Conservation (phyloP, 2,329 filamentous ascomycete genomes). For the Sporothrix euskadiensis region DNA sequence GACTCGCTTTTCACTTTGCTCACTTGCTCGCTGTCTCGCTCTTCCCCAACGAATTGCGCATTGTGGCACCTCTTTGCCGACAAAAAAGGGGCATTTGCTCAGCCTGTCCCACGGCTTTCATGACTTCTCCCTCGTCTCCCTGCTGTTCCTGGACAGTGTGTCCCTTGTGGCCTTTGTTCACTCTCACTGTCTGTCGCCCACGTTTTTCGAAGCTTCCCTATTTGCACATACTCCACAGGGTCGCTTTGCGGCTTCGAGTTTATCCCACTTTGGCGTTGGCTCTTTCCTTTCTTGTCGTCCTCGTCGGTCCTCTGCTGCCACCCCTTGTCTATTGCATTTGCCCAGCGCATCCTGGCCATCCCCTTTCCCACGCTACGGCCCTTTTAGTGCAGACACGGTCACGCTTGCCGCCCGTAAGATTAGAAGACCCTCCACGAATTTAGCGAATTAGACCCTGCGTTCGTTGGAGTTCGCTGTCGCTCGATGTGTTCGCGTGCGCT, state of each 20-base stretch:
- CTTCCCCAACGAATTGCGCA: constrained; percentile 1
- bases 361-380: neutral
- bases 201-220: neutral
- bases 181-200: neutral
- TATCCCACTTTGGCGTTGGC: neutral
- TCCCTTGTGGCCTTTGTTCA: neutral
- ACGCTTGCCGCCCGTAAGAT: constrained; percentile 14
- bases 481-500: neutral
- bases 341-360: neutral
- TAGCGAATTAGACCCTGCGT: neutral
- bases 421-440: neutral
- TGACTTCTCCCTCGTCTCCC: neutral
- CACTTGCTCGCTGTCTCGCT: neutral
- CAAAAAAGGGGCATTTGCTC: neutral
- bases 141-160: neutral
- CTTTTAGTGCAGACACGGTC: neutral
- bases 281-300: neutral
- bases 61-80: neutral
- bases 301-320: neutral
- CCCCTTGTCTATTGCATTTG: constrained; percentile 10
- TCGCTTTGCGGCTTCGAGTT: neutral
- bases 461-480: neutral
- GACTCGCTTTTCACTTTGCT: neutral
- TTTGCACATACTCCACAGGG: constrained; percentile 11
- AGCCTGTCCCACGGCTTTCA: neutral